Evolutionary conservation across 169 alveolate species (phyloP).

Genomic region (Plasmodium gallinaceum): DNA sequence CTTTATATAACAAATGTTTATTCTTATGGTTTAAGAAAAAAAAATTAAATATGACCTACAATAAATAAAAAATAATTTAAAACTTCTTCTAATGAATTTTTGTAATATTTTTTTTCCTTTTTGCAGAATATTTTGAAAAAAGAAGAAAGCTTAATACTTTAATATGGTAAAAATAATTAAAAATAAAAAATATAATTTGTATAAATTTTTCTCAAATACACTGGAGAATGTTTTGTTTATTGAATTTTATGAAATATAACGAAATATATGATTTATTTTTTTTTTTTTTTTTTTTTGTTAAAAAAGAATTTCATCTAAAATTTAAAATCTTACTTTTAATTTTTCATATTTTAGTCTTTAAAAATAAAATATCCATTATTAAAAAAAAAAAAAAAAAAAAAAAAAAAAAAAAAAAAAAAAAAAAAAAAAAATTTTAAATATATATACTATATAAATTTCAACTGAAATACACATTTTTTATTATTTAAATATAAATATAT

Average conservation of each 20-base stretch:
- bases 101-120: conserved; percentile 22
- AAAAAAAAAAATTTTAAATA: neutral
- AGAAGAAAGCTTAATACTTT: conserved; percentile 67
- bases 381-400: neutral
- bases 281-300: too few species aligned
- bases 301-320: too few species aligned
- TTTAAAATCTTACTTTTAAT: too few species aligned
- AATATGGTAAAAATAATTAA: conserved; percentile 58
- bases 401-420: neutral
- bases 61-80: neutral
- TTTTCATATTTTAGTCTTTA: too few species aligned
- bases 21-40: conserved; percentile 43
- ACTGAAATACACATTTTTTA: neutral
- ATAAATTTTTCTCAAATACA: neutral
- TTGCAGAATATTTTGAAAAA: conserved; percentile 70
- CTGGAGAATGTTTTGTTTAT: neutral
- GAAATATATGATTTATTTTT: too few species aligned
- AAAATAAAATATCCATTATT: too few species aligned
- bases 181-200: neutral
- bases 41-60: neutral
- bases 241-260: too few species aligned
- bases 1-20: conserved; percentile 52
- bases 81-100: too few species aligned
- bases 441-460: neutral
- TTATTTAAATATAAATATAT: neutral